Percentiles rank a stretch among this genome's conserved stretches.
Conservation (phyloP, 257 asterid species). For the Prunella vulgaris region DNA sequence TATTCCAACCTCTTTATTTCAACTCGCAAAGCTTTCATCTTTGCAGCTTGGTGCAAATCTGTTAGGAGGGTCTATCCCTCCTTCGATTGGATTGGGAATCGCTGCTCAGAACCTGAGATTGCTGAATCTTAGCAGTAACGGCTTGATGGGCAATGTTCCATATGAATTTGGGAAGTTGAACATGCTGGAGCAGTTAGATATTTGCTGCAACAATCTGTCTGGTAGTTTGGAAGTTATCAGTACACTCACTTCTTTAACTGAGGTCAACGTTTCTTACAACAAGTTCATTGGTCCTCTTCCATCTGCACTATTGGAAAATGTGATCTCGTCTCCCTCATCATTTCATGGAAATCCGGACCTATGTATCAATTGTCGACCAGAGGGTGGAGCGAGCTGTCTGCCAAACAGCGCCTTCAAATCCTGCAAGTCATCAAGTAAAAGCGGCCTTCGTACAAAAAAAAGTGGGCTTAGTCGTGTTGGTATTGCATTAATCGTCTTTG, state of each 20-base stretch:
- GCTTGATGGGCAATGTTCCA: slow-evolving; percentile 53
- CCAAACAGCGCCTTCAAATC: slow-evolving; percentile 26
- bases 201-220: slow-evolving; percentile 55
- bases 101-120: slow-evolving; percentile 44
- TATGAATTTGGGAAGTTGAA: slow-evolving; percentile 46
- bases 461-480: slow-evolving; percentile 25
- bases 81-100: slow-evolving; percentile 27
- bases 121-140: slow-evolving; percentile 61
- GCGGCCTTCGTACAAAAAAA: slow-evolving; percentile 29
- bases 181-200: slow-evolving; percentile 62
- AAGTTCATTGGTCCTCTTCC: slow-evolving; percentile 59
- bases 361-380: slow-evolving; percentile 44
- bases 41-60: slow-evolving; percentile 68
- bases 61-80: slow-evolving; percentile 52
- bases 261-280: slow-evolving; percentile 55
- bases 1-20: slow-evolving; percentile 45
- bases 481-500: slow-evolving; percentile 41
- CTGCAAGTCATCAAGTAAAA: slow-evolving; percentile 35
- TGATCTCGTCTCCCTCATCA: slow-evolving; percentile 49
- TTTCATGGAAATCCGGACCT: slow-evolving; percentile 50
- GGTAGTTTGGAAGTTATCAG: slow-evolving; percentile 49
- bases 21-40: slow-evolving; percentile 44
- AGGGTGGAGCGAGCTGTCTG: slow-evolving; percentile 30
- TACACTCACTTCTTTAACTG: slow-evolving; percentile 41
- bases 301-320: slow-evolving; percentile 28